Conservation (phyloP, 2,329 filamentous ascomycete genomes). For the Esteya vermicola region DNA sequence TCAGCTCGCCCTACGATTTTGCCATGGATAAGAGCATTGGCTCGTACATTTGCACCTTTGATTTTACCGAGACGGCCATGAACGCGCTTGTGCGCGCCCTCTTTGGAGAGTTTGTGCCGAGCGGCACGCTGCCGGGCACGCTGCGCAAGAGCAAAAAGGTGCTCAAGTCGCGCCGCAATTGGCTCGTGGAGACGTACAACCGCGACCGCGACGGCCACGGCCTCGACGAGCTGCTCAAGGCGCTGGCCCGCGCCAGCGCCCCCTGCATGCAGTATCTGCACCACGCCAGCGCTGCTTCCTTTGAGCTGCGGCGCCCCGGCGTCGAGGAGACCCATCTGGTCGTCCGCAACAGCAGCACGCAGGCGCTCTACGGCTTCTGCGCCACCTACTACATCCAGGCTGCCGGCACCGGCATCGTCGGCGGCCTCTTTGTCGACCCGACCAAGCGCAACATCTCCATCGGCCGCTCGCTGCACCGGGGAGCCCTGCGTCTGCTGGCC, state of each 20-base stretch:
- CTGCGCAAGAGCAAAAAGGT: slow-evolving; percentile 78
- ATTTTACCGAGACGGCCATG: slow-evolving; percentile 88
- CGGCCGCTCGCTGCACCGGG: slow-evolving; percentile 74
- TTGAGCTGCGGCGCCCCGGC: slow-evolving; percentile 51
- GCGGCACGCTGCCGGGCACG: slow-evolving; percentile 53
- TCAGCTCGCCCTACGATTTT: slow-evolving; percentile 94
- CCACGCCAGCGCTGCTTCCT: slow-evolving; percentile 57
- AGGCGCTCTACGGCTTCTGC: slow-evolving; percentile 82
- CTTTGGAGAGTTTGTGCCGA: slow-evolving; percentile 56
- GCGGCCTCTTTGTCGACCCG: slow-evolving; percentile 81
- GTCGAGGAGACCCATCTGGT: slow-evolving; percentile 80
- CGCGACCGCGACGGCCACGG: slow-evolving; percentile 60
- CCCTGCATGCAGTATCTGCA: slow-evolving; percentile 56
- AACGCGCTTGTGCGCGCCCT: slow-evolving; percentile 70
- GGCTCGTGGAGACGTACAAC: slow-evolving; percentile 85
- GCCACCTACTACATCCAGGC: slow-evolving; percentile 67
- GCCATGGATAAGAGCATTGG: slow-evolving; percentile 82
- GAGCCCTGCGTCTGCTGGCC: slow-evolving; percentile 60
- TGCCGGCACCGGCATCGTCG: slow-evolving; percentile 62
- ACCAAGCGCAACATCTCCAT: slow-evolving; percentile 76
- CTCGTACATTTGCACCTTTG: slow-evolving; percentile 90
- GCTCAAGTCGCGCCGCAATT: slow-evolving; percentile 80
- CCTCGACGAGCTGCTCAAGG: slow-evolving; percentile 60
- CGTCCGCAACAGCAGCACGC: slow-evolving; percentile 84
- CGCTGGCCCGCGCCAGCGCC: slow-evolving; percentile 51